phyloP scores from a whole-genome alignment of 768 basidiomycete species.

The Agrocybe chaxingu region DNA sequence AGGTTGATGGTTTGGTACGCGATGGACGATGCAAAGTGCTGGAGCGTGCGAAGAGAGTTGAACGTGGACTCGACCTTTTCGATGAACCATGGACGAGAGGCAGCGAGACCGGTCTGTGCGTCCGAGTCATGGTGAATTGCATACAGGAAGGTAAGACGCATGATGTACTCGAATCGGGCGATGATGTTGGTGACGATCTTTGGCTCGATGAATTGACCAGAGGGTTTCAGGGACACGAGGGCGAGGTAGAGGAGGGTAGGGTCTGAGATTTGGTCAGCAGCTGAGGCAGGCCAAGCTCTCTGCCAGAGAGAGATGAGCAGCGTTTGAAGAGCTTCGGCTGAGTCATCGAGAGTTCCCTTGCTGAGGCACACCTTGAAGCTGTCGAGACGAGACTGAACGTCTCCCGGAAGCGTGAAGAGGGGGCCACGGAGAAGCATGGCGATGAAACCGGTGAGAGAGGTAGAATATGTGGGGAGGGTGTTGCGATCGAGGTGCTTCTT shows the following conservation, averaged over 20 bases:
- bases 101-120: neutral
- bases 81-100: neutral
- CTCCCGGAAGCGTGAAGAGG: neutral
- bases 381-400: neutral
- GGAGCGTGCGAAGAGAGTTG: constrained; percentile 11
- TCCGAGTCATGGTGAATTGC: neutral
- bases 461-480: constrained; percentile 13
- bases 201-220: neutral
- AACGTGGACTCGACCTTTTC: constrained; percentile 17
- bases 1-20: constrained; percentile 8
- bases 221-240: neutral
- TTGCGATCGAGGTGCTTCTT: constrained; percentile 13
- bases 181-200: constrained; percentile 2
- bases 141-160: neutral
- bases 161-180: neutral
- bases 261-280: neutral
- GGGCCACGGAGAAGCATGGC: constrained; percentile 6
- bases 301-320: neutral
- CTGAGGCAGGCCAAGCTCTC: neutral
- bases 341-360: neutral
- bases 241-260: neutral
- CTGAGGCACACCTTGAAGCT: constrained; percentile 8
- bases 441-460: constrained; percentile 2
- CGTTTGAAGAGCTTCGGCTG: neutral
- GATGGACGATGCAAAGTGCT: constrained; percentile 17